Conservation (phyloP, 805 yeast genomes). For the Zygotorulaspora florentina region DNA sequence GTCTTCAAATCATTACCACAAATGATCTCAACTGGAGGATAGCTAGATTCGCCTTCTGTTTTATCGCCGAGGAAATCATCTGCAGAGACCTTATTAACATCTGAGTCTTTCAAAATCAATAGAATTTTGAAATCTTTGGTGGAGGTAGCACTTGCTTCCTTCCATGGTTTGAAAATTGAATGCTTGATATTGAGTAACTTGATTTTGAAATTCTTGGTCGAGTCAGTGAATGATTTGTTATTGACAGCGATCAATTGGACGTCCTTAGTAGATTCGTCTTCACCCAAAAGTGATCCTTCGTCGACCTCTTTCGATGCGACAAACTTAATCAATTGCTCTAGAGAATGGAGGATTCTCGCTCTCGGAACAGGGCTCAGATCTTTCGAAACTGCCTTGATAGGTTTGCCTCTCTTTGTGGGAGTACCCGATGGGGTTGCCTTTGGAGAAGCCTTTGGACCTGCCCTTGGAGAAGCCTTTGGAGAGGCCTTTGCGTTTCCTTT, state of each 20-base stretch:
- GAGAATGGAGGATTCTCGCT: conserved; percentile 45
- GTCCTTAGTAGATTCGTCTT: conserved; percentile 41
- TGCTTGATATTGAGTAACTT: conserved; percentile 41
- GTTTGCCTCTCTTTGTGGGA: conserved; percentile 20
- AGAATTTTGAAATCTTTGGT: conserved; percentile 37
- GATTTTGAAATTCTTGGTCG: conserved; percentile 55
- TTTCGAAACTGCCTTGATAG: conserved; percentile 15
- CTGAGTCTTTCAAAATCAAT: conserved; percentile 39
- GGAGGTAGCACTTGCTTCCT: conserved; percentile 28
- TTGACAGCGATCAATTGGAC: conserved; percentile 61
- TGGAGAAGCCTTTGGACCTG: conserved; percentile 17
- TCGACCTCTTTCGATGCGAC: conserved; percentile 37
- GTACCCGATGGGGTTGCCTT: conserved; percentile 18
- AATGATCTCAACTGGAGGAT: conserved; percentile 46
- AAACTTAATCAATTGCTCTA: conserved; percentile 63
- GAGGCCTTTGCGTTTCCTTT: conserved; percentile 13
- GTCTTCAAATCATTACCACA: conserved; percentile 75
- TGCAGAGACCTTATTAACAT: conserved; percentile 32
- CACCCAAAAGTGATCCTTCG: conserved; percentile 54
- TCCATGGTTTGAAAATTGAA: conserved; percentile 32
- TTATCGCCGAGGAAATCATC: conserved; percentile 63
- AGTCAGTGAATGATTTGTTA: conserved; percentile 54
- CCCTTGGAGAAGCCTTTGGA: conserved; percentile 14
- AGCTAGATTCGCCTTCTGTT: conserved; percentile 41
- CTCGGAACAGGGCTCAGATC: conserved; percentile 19